Evolutionary conservation across 2,329 filamentous ascomycete species (phyloP).

Genomic region (Apiospora sp.): DNA sequence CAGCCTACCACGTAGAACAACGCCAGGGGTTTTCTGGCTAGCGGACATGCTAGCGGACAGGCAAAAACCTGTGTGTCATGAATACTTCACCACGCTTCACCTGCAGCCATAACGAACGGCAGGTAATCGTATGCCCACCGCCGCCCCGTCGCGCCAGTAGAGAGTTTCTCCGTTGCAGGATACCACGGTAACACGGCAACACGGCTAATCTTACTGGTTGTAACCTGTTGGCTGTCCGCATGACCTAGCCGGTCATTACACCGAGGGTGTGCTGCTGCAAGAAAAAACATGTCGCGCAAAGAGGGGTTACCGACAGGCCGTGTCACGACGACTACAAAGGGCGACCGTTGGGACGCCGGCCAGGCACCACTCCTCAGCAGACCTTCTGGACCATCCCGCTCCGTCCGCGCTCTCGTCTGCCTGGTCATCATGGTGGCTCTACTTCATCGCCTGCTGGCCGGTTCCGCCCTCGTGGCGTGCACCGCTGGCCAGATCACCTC

Average conservation of each 20-base stretch:
- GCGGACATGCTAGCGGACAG: not conserved
- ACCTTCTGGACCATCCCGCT: not conserved
- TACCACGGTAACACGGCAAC: constrained; percentile 3
- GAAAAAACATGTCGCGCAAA: not conserved
- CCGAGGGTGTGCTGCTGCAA: not conserved
- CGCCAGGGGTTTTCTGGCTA: not conserved
- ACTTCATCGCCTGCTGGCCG: not conserved
- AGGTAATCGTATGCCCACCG: not conserved
- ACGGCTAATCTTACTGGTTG: not conserved
- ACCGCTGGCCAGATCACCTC: constrained; percentile 40
- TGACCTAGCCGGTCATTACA: not conserved
- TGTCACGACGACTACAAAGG: constrained; percentile 16
- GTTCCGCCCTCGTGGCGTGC: constrained; percentile 2
- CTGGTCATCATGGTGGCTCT: constrained; percentile 21
- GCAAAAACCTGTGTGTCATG: constrained; percentile 7
- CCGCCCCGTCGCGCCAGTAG: not conserved
- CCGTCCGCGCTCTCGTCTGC: not conserved
- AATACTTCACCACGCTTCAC: not conserved
- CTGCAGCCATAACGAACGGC: constrained; percentile 2
- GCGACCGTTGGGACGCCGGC: not conserved
- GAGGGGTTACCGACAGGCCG: not conserved
- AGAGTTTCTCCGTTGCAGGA: not conserved
- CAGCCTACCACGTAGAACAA: not conserved
- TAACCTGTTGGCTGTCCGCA: not conserved
- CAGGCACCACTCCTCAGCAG: not conserved